Evolutionary conservation across 1,139 yeast species (phyloP), one percentile per base, ranked within the genome.

Genomic region (Hemisphaericaspora xylofermentans): DNA sequence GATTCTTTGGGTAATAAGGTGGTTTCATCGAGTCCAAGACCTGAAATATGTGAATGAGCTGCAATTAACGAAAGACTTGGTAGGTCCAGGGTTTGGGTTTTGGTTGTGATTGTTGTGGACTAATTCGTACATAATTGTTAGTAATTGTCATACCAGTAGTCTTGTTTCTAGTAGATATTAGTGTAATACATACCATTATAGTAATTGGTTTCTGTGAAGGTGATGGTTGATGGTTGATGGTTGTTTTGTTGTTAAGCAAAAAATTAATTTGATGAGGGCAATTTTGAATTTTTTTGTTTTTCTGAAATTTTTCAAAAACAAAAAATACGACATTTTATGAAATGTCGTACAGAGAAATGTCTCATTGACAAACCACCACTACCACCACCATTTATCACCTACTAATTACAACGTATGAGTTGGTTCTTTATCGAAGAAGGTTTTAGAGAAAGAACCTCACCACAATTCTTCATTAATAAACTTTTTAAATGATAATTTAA

Each of bases 41-140:
- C 98, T 4, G 91, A 75, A 61, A 94, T 93, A 63, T 94, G 99
- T 7, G 98, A 89, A 61, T 94, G 99, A 16, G 98, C 96, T 4
- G 98, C 97, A 54, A 93, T 86, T 56, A 85, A 70, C 25, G 91
- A 81, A 43, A 85, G 69, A 13, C 84, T 82, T 47, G 69, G 71
- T 46, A 76, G 53, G 51, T 74, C 80, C 46, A 74, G 77, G 34
- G 66, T 46, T 47, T 67, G 66, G 27, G 58, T 58, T 41, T 63
- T 65, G 34, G 74, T 68, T 39, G 63, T 53, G 44, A 36, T 36
- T 36, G 39, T 6, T 45, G 60, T 58, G 40, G 44, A 35, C 28
- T 22, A 13, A 6, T 33, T 5, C 6, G 12, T 4, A 4, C 15
- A 13, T 4, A 7, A 21, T n/a, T 21, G 35, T 33, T 33, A 33